phyloP scores from a whole-genome alignment of 352 stramenopile species.

The Globisporangium rhizosaccharum region DNA sequence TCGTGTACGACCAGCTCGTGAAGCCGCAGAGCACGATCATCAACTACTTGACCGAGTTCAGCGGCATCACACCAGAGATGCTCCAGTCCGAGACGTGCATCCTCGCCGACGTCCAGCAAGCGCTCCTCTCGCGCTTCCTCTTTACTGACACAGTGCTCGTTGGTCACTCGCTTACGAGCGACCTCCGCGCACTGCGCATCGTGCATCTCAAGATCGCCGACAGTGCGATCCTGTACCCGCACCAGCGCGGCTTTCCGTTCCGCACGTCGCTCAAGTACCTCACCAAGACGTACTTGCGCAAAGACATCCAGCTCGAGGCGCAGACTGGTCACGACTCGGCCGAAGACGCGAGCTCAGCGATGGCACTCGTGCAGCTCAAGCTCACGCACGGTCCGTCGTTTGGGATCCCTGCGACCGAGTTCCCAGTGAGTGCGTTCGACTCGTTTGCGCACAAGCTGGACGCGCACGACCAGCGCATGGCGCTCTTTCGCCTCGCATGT shows the following conservation, averaged over 20 bases:
- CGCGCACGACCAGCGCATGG: slow-evolving; percentile 37
- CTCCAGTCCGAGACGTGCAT: slow-evolving; percentile 48
- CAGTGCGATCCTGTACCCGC: slow-evolving; percentile 81
- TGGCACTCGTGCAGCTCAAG: slow-evolving; percentile 77
- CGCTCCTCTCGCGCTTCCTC: slow-evolving; percentile 49
- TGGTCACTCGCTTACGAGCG: slow-evolving; percentile 83
- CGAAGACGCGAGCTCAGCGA: slow-evolving; percentile 73
- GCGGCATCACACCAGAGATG: slow-evolving; percentile 81
- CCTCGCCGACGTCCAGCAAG: slow-evolving; percentile 65
- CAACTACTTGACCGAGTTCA: slow-evolving; percentile 89
- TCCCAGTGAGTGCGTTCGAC: slow-evolving; percentile 44
- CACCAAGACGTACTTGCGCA: slow-evolving; percentile 74
- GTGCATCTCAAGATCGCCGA: slow-evolving; percentile 69
- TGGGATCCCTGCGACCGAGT: slow-evolving; percentile 47
- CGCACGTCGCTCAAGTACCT: slow-evolving; percentile 79
- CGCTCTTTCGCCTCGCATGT: slow-evolving; percentile 35
- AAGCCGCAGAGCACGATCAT: slow-evolving; percentile 83
- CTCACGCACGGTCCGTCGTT: slow-evolving; percentile 59
- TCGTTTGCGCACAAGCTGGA: slow-evolving; percentile 60
- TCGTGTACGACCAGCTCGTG: slow-evolving; percentile 83
- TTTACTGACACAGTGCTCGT: slow-evolving; percentile 79
- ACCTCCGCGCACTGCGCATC: slow-evolving; percentile 71
- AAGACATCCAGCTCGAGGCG: slow-evolving; percentile 66
- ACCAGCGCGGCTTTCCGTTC: slow-evolving; percentile 79
- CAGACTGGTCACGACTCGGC: slow-evolving; percentile 74